These are phyloP conservation scores for Tolypocladium tropicale DNA, from an alignment of 2,329 filamentous ascomycete species.

Conservation along the genomic window DNA sequence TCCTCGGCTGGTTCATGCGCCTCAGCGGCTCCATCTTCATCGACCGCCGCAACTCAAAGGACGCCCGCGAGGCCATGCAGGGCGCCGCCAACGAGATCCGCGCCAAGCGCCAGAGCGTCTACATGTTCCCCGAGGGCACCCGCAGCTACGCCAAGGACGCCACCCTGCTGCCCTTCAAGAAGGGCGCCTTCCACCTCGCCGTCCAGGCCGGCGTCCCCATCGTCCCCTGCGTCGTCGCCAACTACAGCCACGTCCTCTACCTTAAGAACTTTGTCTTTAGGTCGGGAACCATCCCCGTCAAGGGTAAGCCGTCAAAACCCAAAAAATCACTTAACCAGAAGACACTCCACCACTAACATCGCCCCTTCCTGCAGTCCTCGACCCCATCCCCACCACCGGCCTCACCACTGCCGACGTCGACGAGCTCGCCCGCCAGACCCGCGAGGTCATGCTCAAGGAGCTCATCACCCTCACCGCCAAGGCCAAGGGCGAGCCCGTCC, in stretches of 20 bases:
- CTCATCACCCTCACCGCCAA: slow-evolving; percentile 43
- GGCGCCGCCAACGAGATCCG: slow-evolving; percentile 74
- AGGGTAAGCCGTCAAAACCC: slow-evolving; percentile 39
- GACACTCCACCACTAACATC: not conserved
- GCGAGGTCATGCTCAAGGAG: slow-evolving; percentile 67
- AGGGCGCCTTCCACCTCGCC: slow-evolving; percentile 93
- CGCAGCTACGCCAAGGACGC: slow-evolving; percentile 79
- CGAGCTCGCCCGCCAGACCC: slow-evolving; percentile 54
- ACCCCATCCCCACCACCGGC: slow-evolving; percentile 67
- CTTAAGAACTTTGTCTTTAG: slow-evolving; percentile 55
- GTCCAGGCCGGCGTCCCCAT: slow-evolving; percentile 90
- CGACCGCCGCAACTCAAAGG: slow-evolving; percentile 75
- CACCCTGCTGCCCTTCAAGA: slow-evolving; percentile 88
- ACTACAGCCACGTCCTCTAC: slow-evolving; percentile 66
- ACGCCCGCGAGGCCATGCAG: slow-evolving; percentile 76
- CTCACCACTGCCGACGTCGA: slow-evolving; percentile 71
- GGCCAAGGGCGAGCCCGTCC: slow-evolving; percentile 30
- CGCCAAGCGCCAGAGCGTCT: slow-evolving; percentile 62
- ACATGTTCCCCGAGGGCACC: slow-evolving; percentile 88
- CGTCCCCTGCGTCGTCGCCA: slow-evolving; percentile 73
- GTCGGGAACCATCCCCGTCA: slow-evolving; percentile 61
- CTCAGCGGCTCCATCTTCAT: slow-evolving; percentile 90
- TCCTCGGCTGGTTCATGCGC: slow-evolving; percentile 91
- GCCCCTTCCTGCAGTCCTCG: slow-evolving; percentile 54
- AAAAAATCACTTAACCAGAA: not conserved